Base-by-base conservation (phyloP, 2,329 filamentous ascomycete genomes). In the Harringtonia lauricola region DNA sequence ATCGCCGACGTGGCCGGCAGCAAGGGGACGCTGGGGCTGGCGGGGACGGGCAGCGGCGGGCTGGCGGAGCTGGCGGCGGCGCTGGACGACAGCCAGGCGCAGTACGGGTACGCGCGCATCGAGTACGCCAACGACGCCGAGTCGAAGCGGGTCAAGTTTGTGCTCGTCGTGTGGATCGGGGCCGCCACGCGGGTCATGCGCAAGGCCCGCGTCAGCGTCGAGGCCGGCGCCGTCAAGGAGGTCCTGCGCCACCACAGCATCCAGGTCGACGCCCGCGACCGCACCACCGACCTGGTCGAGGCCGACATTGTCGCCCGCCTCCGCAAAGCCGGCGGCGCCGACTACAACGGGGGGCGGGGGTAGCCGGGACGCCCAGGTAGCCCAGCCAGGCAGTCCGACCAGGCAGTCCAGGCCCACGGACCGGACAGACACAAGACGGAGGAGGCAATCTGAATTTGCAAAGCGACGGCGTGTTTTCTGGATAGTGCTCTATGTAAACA, bases 41-140 rank as follows among this genome's bases (percentile, higher is more conserved):
- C 67, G 39, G 61, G 61, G 46, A 81, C 76, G 24, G 81, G 80
- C 43, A 68, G 60, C 3, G 80, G 80, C 41, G 79, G 78, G 13
- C 64, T 83, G 13, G 47, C 61, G 9, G 79, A 82, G 63, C 66
- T 83, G 48, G 64, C 67, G n/a, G 55, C 54, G 28, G 61, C 66
- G 49, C 65, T 84, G 12, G 76, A 79, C 57, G 68, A 77, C 55
- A 55, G 57, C 30, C 69, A 80, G 61, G 79, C 79, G 44, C 75
- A 80, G 59, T 83, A 82, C 64, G 79, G 68, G 44, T 83, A 83
- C 63, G 73, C 67, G 52, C 74, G 77, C 26, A 65, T 81, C 58
- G 77, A 83, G 65, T 77, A 84, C 59, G 79, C 79, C 57, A 84
- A 83, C 64, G 80, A 85, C 59, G 74, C 74, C 51, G 81, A 85